A percentile compares a stretch with the other conserved stretches of the same genome.
phyloP scores from a whole-genome alignment of 1,284 basidiomycete genomes.

The Pseudozyma hubeiensis region DNA sequence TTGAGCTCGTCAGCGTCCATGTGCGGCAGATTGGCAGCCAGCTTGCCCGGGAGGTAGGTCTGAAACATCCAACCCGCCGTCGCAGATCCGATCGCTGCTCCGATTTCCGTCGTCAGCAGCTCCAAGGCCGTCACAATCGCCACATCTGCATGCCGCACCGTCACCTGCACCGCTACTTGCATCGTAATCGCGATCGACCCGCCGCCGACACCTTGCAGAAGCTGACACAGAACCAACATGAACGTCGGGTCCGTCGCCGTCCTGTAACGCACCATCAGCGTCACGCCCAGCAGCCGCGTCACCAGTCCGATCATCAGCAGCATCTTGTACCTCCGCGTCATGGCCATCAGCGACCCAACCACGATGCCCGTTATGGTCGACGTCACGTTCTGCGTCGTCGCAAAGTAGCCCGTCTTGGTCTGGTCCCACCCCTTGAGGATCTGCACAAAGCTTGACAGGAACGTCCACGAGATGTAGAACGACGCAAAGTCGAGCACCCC shows the following conservation, averaged over 20 bases:
- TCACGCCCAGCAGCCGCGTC: conserved; percentile 77
- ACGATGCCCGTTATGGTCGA: conserved; percentile 77
- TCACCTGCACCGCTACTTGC: conserved; percentile 82
- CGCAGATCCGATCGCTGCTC: conserved; percentile 78
- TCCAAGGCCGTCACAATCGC: conserved; percentile 85
- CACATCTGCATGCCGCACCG: conserved; percentile 80
- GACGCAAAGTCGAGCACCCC: conserved; percentile 69
- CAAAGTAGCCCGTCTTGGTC: conserved; percentile 65
- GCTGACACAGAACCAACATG: conserved; percentile 71
- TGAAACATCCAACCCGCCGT: conserved; percentile 75
- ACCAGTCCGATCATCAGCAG: conserved; percentile 77
- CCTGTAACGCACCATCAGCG: conserved; percentile 71
- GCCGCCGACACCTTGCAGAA: conserved; percentile 82
- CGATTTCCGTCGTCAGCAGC: conserved; percentile 82
- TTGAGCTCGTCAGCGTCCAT: conserved; percentile 62
- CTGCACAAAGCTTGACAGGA: conserved; percentile 65
- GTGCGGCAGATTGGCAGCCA: conserved; percentile 72
- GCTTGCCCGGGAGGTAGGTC: conserved; percentile 74
- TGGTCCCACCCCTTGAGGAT: conserved; percentile 66
- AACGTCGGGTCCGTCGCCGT: conserved; percentile 74
- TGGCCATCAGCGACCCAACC: conserved; percentile 75
- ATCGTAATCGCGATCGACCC: conserved; percentile 79
- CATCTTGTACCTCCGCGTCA: conserved; percentile 75
- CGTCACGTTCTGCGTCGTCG: conserved; percentile 72
- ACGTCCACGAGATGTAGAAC: conserved; percentile 69